Conservation (phyloP, 2,329 filamentous ascomycete genomes). For the Arachnomyces sp. region DNA sequence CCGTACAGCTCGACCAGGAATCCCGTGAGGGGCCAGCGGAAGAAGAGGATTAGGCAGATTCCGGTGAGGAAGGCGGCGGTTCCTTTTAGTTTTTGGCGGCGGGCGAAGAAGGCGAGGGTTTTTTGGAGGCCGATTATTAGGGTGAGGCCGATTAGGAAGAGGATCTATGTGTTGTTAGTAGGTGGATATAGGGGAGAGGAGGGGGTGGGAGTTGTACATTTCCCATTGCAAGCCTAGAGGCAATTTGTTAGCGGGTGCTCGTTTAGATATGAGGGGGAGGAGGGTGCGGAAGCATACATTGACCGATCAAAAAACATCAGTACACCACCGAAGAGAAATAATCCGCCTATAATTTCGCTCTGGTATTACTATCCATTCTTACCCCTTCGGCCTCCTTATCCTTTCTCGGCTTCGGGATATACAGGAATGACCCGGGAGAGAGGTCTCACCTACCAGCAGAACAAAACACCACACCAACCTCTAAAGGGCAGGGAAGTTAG, state of each 20-base stretch:
- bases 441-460: constrained; percentile 68
- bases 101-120: constrained; percentile 87
- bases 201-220: constrained; percentile 53
- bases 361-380: constrained; percentile 12
- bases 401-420: neutral
- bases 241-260: neutral
- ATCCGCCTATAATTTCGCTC: constrained; percentile 56
- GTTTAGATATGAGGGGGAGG: constrained; percentile 1
- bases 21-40: constrained; percentile 84
- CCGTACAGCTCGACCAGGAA: constrained; percentile 90
- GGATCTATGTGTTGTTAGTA: constrained; percentile 54
- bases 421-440: neutral
- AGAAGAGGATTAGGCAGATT: constrained; percentile 71
- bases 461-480: constrained; percentile 96
- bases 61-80: constrained; percentile 80
- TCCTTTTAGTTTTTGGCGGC: constrained; percentile 84
- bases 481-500: constrained; percentile 42
- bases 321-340: constrained; percentile 91
- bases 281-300: constrained; percentile 53
- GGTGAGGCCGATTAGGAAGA: constrained; percentile 93
- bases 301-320: constrained; percentile 97
- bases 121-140: constrained; percentile 91
- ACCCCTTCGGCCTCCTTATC: neutral
- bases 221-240: constrained; percentile 81
- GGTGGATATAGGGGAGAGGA: constrained; percentile 8